Base-by-base conservation (phyloP, 768 basidiomycete genomes). In the Pleurotus platypus region DNA sequence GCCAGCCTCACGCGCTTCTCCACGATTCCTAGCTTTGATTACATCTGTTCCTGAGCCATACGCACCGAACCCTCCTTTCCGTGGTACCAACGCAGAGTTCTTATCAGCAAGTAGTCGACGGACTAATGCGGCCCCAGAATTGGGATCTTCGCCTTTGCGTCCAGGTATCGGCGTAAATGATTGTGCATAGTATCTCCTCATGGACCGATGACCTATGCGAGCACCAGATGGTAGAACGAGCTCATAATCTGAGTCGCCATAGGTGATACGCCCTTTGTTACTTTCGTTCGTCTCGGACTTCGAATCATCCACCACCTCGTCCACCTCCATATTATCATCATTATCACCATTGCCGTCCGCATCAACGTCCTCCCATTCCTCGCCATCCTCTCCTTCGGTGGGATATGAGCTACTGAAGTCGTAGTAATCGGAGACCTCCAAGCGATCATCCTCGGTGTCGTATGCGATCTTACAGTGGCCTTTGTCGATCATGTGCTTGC, bases 401-500 rank as follows among this genome's bases (percentile, higher is more conserved):
- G 90, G 89, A 66, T 96, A 96, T 9, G 90, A 92, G 0, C 78
- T 69, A 0, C 86, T 80, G 69, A 96, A 98, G 70, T 97, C 94
- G 74, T 98, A 99, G 67, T 79, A 98, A 62, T 98, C 95, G 0
- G 94, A 91, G 4, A 96, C 62, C 62, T 96, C 95, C 53, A 95
- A 82, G 42, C 86, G 82, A 66, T 98, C 93, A 39, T 75, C 67
- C 63, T 91, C 86, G 1, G 81, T 72, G 58, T 94, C 92, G 70
- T 96, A 98, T 0, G 92, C 89, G 61, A 99, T 85, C 73, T 97
- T 98, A 80, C 95, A 98, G 66, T 99, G 97, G 57, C 83, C 81
- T 74, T 98, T 98, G 77, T 95, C 95, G 40, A 84, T 60, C 97
- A 99, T 99, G 69, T 99, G 97, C 66, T 91, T 92, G 62, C 94